Evolutionary conservation across 345 rosid species (phyloP).

Genomic region (Arabis hirsuta): DNA sequence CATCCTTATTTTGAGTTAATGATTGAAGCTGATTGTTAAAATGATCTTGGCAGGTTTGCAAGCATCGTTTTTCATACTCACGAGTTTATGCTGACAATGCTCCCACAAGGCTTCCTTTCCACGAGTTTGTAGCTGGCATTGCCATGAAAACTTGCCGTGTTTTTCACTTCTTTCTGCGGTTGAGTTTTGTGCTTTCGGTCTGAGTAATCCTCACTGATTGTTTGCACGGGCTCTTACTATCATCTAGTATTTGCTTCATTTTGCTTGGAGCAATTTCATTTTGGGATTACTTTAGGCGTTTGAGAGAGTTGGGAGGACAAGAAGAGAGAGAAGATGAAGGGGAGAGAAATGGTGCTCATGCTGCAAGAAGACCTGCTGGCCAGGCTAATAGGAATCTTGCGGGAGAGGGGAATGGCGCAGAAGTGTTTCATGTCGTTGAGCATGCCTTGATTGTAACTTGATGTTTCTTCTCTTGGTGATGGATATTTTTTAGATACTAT

Average conservation of each 20-base stretch:
- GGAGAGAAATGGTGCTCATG: constrained; percentile 89
- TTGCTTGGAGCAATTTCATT: constrained; percentile 60
- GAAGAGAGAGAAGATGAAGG: constrained; percentile 96
- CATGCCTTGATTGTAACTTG: too few relatives aligned
- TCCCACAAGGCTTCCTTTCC: constrained; percentile 96
- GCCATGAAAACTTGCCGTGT: constrained; percentile 91
- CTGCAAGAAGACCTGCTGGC: constrained; percentile 61
- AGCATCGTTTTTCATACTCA: constrained; percentile 92
- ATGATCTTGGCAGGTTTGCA: constrained; percentile 72
- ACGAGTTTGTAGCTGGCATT: constrained; percentile 96
- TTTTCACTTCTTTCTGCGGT: constrained; percentile 85
- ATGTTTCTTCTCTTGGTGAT: too few relatives aligned
- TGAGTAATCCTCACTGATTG: constrained; percentile 74
- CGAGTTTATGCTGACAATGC: constrained; percentile 97
- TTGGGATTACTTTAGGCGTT: constrained; percentile 92
- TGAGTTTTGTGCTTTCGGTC: constrained; percentile 90
- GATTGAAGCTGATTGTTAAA: constrained; percentile 5
- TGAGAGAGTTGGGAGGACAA: constrained; percentile 93
- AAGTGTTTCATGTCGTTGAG: too few relatives aligned
- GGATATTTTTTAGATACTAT: background rate
- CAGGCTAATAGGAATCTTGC: constrained; percentile 33
- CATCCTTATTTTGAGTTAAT: too few relatives aligned
- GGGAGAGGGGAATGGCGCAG: constrained; percentile 65
- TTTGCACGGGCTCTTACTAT: constrained; percentile 93
- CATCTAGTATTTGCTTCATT: constrained; percentile 94